Evolutionary conservation across 768 basidiomycete genomes (phyloP), one percentile per base, ranked within the genome.

Genomic region (Boletus fagicola): DNA sequence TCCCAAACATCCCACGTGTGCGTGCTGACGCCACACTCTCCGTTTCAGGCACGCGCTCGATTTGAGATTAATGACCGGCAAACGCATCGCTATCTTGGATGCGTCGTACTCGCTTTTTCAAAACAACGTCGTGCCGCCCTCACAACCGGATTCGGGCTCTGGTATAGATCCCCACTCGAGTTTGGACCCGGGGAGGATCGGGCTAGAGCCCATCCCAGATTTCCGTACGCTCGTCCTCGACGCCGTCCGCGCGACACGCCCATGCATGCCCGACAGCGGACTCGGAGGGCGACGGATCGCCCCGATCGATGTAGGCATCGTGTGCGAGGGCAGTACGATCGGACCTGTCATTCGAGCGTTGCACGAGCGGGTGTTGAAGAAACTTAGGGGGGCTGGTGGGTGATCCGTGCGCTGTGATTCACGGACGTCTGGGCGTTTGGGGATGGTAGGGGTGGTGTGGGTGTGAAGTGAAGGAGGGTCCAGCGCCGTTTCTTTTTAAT

Each of bases 1-100:
- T 15, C 22, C 16, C 18, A 26, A 24, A 42, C 0, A 42, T 31
- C 22, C 11, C 22, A 54, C 45, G 24, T 38, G 47, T 43, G 11
- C 28, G 5, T 13, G 4, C 52, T 51, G 26, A 30, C 16, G 5
- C 15, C 12, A 5, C 18, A 1, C 31, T 0, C 1, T 22, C 45
- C 15, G 9, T 5, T 36, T 44, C 43, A 90, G 88, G 64, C 84
- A 92, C 67, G 90, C 88, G 0, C 76, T 94, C 52, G 91, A 94
- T 68, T 84, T 92, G 70, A 83, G 91, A 63, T 76, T 92, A 65
- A 83, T 92, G 82, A 80, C 77, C 12, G 78, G 77, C 36, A 79
- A 82, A 61, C 83, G 83, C 13, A 80, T 92, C 13, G 83, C 79
- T 20, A 83, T 94, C 49, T 71, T 92, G n/a, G 91, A 93, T 66